A percentile compares a stretch with the other conserved stretches of the same genome.
Conservation (phyloP, 83 land plant species). For the Larix sibirica region DNA sequence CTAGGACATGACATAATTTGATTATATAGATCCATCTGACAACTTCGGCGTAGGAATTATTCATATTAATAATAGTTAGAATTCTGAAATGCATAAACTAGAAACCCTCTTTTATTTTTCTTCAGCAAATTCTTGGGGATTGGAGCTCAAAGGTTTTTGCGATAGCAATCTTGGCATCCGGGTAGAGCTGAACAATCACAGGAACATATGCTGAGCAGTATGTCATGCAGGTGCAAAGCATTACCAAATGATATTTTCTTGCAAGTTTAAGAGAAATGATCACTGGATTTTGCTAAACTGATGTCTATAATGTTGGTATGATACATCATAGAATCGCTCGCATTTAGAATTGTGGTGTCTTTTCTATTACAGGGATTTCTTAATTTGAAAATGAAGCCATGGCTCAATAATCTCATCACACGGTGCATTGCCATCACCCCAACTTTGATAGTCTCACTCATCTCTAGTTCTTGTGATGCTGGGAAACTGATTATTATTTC, state of each 20-base stretch:
- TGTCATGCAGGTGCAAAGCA: slow-evolving; percentile 49
- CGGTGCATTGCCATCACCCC: slow-evolving; percentile 30
- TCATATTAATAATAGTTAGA: too few relatives aligned
- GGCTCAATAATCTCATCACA: slow-evolving; percentile 28
- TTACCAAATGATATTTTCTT: too few relatives aligned
- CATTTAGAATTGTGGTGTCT: too few relatives aligned
- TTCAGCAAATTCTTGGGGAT: slow-evolving; percentile 4
- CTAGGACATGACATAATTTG: too few relatives aligned
- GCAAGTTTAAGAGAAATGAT: too few relatives aligned
- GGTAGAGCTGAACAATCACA: slow-evolving; percentile 78
- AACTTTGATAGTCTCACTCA: slow-evolving; percentile 27
- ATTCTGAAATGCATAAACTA: too few relatives aligned
- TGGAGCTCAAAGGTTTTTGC: slow-evolving; percentile 16
- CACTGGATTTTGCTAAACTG: too few relatives aligned
- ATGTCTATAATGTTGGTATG: too few relatives aligned
- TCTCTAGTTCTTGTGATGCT: slow-evolving; percentile 29
- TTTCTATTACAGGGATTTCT: slow-evolving; percentile 25
- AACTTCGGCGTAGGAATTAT: too few relatives aligned
- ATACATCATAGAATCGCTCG: too few relatives aligned
- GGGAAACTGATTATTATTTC: slow-evolving; percentile 33
- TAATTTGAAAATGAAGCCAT: slow-evolving; percentile 28
- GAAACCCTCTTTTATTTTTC: too few relatives aligned
- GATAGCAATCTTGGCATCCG: slow-evolving; percentile 27
- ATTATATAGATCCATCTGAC: too few relatives aligned
- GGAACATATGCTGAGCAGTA: slow-evolving; percentile 82